Evolutionary conservation across 495 filamentous ascomycete genomes (phyloP).

Genomic region (Annulohypoxylon moriforme): DNA sequence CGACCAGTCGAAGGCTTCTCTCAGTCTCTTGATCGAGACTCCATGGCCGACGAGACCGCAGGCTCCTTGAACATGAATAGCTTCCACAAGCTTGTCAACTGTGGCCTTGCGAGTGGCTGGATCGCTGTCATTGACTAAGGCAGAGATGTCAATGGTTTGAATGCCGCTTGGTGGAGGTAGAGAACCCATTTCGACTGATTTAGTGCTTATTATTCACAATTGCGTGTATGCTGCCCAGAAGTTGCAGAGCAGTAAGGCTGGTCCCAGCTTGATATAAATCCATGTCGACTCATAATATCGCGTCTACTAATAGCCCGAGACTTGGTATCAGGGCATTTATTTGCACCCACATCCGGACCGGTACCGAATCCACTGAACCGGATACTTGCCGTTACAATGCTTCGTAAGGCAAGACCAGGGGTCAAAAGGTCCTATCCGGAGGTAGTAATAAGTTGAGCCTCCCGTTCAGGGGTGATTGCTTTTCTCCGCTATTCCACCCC

Average conservation of each 20-base stretch:
- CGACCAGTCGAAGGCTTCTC: conserved; percentile 64
- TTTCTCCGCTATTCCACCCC: neutral
- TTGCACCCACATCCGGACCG: neutral
- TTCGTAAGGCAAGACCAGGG: neutral
- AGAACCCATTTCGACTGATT: neutral
- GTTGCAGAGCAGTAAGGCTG: neutral
- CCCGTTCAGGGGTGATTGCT: neutral
- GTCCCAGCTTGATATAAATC: neutral
- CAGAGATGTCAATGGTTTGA: neutral
- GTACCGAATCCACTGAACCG: neutral
- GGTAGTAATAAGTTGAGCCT: neutral
- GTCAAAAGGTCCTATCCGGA: neutral
- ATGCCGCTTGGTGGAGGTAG: conserved; percentile 1
- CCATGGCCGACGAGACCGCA: conserved; percentile 67
- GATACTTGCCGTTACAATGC: neutral
- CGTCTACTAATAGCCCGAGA: conserved; percentile 4
- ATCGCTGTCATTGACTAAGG: neutral
- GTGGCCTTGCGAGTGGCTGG: neutral
- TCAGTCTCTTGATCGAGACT: conserved; percentile 55
- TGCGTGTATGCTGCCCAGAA: neutral
- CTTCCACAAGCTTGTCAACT: conserved; percentile 52
- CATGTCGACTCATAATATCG: neutral
- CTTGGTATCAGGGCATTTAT: neutral
- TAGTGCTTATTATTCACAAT: neutral
- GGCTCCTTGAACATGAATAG: conserved; percentile 66